Evolutionary conservation across 768 basidiomycete species (phyloP).

Genomic region (Leccinellum albellum): DNA sequence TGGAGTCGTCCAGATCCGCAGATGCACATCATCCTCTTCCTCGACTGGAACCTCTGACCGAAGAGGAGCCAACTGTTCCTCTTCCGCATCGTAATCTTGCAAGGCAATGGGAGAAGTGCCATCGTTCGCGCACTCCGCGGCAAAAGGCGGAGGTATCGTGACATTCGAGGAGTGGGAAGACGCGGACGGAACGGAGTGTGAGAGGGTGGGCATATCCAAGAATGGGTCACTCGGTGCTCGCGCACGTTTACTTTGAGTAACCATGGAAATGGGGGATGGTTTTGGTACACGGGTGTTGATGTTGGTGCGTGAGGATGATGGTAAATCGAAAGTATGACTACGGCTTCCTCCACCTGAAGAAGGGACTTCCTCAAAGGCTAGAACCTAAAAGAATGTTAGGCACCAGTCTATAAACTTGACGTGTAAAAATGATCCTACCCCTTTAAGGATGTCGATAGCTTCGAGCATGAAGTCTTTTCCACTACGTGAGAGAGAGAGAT

Average conservation of each 20-base stretch:
- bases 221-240: conserved; percentile 80
- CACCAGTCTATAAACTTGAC: not conserved
- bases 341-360: conserved; percentile 29
- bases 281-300: conserved; percentile 32
- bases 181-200: conserved; percentile 52
- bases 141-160: conserved; percentile 31
- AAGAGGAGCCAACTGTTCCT: conserved; percentile 33
- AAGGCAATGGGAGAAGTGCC: conserved; percentile 37
- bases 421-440: conserved; percentile 47
- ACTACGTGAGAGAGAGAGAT: conserved; percentile 40
- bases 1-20: conserved; percentile 80
- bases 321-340: conserved; percentile 34
- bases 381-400: conserved; percentile 35
- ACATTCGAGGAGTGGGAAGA: conserved; percentile 44
- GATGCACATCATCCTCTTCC: conserved; percentile 44
- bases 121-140: conserved; percentile 38
- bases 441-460: conserved; percentile 86
- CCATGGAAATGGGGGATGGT: conserved; percentile 38
- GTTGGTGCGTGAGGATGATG: conserved; percentile 43
- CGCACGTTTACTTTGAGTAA: conserved; percentile 55
- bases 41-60: conserved; percentile 31
- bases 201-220: conserved; percentile 62
- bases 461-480: conserved; percentile 95
- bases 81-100: conserved; percentile 28
- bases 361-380: conserved; percentile 72